A percentile compares a stretch with the other conserved stretches of the same genome.
Conservation (phyloP, 2,329 filamentous ascomycete species). For the Coniochaeta ligniaria region DNA sequence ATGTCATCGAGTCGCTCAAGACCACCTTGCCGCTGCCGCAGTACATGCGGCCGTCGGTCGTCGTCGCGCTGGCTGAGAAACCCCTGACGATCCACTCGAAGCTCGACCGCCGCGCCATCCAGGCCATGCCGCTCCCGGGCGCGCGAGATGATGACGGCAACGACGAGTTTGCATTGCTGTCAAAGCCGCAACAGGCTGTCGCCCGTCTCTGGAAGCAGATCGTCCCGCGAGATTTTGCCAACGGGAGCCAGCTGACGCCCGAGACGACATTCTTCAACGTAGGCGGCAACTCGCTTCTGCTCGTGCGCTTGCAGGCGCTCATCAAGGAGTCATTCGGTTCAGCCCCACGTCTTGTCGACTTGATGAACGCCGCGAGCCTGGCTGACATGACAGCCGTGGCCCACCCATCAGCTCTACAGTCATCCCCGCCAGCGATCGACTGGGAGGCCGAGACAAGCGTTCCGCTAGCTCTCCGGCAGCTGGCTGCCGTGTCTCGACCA, state of each 20-base stretch:
- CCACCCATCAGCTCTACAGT: too few species aligned
- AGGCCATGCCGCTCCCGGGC: neutral
- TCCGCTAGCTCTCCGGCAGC: neutral
- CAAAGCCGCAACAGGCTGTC: neutral
- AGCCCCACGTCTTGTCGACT: slow-evolving; percentile 21
- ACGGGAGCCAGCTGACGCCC: slow-evolving; percentile 1
- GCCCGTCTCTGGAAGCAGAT: neutral
- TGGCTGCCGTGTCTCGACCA: neutral
- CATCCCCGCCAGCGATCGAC: neutral
- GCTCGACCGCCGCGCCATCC: slow-evolving; percentile 6
- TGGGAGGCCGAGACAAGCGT: neutral
- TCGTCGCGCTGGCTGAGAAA: slow-evolving; percentile 6
- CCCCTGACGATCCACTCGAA: slow-evolving; percentile 5
- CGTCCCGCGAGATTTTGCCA: too few species aligned
- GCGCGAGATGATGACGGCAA: too few species aligned
- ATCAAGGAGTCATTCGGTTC: slow-evolving; percentile 25
- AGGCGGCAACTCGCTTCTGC: slow-evolving; percentile 32
- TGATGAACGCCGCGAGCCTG: slow-evolving; percentile 30
- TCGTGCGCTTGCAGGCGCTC: slow-evolving; percentile 27
- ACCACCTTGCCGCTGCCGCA: slow-evolving; percentile 8
- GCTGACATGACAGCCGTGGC: slow-evolving; percentile 24
- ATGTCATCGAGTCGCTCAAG: too few species aligned
- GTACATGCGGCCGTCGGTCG: slow-evolving; percentile 7
- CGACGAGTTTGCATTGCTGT: neutral
- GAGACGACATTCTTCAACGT: slow-evolving; percentile 30